These are phyloP conservation scores for Leccinum sublutescens DNA, from an alignment of 768 basidiomycete genomes.

Conservation along the genomic window DNA sequence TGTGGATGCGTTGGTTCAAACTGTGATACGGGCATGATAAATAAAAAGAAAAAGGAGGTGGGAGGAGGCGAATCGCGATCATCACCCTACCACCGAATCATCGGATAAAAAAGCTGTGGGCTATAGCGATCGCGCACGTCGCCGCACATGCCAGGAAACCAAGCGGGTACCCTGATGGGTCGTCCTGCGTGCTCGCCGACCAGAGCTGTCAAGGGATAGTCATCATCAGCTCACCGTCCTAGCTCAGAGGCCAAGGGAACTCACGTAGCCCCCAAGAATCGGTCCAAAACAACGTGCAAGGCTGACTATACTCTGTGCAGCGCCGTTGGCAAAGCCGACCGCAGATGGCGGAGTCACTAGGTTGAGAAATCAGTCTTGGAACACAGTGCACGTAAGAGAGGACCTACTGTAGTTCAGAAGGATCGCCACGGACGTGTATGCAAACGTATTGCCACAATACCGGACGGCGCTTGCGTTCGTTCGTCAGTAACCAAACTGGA, in stretches of 20 bases:
- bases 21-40: background rate
- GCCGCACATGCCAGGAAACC: slow-evolving; percentile 69
- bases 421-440: slow-evolving; percentile 88
- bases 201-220: slow-evolving; percentile 51
- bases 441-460: slow-evolving; percentile 86
- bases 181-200: slow-evolving; percentile 65
- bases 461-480: slow-evolving; percentile 62
- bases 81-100: slow-evolving; percentile 47
- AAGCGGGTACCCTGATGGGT: slow-evolving; percentile 69
- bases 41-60: background rate
- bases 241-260: background rate
- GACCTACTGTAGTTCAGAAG: slow-evolving; percentile 80
- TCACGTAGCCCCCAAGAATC: slow-evolving; percentile 77
- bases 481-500: background rate
- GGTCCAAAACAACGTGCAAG: slow-evolving; percentile 90
- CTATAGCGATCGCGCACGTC: slow-evolving; percentile 59
- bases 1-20: background rate
- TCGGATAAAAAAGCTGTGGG: slow-evolving; percentile 75
- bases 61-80: background rate
- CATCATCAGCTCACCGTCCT: slow-evolving; percentile 2
- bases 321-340: slow-evolving; percentile 90
- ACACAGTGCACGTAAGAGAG: background rate
- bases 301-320: slow-evolving; percentile 94
- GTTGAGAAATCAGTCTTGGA: background rate
- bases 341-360: slow-evolving; percentile 88